Evolutionary conservation across 371 early-diverging fungal species (phyloP).

Genomic region (Conidiobolus coronatus): DNA sequence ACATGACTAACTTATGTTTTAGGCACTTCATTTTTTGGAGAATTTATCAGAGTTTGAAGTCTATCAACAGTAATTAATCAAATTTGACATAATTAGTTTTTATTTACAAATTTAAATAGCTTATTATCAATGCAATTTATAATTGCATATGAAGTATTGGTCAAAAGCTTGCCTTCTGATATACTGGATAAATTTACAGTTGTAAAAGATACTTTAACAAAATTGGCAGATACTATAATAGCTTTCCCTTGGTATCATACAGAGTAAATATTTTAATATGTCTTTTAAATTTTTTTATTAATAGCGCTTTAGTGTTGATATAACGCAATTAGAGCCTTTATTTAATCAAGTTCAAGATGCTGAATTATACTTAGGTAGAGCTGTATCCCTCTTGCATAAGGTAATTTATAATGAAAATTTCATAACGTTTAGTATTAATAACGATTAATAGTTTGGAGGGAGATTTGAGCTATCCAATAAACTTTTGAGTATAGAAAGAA

Average conservation of each 20-base stretch:
- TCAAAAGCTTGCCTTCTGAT: conserved; percentile 26
- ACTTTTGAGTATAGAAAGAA: too few relatives aligned
- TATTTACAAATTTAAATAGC: conserved; percentile 9
- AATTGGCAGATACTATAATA: conserved; percentile 18
- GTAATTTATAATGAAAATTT: too few relatives aligned
- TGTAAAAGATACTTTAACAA: conserved; percentile 10
- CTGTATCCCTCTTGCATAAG: conserved; percentile 35
- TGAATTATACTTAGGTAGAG: conserved; percentile 31
- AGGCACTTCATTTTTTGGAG: conserved; percentile 49
- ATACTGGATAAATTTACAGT: conserved; percentile 20
- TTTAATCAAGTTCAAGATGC: conserved; percentile 22
- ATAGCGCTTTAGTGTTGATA: conserved; percentile 12
- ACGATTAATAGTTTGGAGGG: too few relatives aligned
- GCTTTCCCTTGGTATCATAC: conserved; percentile 27
- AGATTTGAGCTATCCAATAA: too few relatives aligned
- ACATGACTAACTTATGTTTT: background rate
- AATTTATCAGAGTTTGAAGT: conserved; percentile 34
- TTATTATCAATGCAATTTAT: conserved; percentile 48
- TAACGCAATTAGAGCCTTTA: conserved; percentile 16
- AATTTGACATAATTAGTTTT: background rate
- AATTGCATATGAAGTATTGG: conserved; percentile 46
- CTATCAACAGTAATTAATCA: conserved; percentile 25
- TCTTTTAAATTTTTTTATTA: conserved; percentile 7
- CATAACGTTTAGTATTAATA: too few relatives aligned
- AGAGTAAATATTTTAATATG: conserved; percentile 11